Evolutionary conservation across 441 rosid species (phyloP).

Genomic region (Pelargonium cotyledonis): DNA sequence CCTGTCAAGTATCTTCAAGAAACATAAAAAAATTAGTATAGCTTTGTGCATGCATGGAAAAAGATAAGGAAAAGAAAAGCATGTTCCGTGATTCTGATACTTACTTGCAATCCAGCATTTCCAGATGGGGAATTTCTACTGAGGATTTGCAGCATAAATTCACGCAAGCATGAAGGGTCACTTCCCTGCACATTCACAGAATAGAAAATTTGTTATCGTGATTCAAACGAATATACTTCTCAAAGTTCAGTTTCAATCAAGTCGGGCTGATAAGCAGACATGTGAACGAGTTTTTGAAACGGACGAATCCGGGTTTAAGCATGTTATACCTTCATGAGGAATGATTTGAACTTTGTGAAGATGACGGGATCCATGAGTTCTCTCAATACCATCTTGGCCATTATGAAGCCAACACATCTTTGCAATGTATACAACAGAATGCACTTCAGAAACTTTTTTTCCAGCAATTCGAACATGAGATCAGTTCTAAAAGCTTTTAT

Average conservation of each 20-base stretch:
- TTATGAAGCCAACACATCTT: slow-evolving; percentile 93
- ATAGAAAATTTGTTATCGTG: slow-evolving; percentile 13
- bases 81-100: slow-evolving; percentile 12
- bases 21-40: slow-evolving; percentile 10
- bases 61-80: background rate
- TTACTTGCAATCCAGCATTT: slow-evolving; percentile 74
- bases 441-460: slow-evolving; percentile 19
- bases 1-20: slow-evolving; percentile 81
- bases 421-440: slow-evolving; percentile 21
- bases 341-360: slow-evolving; percentile 68
- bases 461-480: slow-evolving; percentile 9
- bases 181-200: slow-evolving; percentile 50
- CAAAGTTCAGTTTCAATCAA: slow-evolving; percentile 4
- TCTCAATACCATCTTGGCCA: slow-evolving; percentile 92
- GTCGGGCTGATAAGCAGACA: background rate
- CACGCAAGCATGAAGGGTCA: slow-evolving; percentile 89
- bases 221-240: background rate
- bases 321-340: slow-evolving; percentile 61
- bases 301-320: background rate
- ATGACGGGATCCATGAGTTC: slow-evolving; percentile 84
- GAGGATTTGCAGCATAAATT: slow-evolving; percentile 61
- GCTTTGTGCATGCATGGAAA: background rate
- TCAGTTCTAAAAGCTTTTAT: slow-evolving; percentile 2
- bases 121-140: slow-evolving; percentile 59
- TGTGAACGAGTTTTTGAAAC: background rate